Base-by-base conservation (phyloP, 108 stramenopile genomes). In the Thalassiosira profunda region DNA sequence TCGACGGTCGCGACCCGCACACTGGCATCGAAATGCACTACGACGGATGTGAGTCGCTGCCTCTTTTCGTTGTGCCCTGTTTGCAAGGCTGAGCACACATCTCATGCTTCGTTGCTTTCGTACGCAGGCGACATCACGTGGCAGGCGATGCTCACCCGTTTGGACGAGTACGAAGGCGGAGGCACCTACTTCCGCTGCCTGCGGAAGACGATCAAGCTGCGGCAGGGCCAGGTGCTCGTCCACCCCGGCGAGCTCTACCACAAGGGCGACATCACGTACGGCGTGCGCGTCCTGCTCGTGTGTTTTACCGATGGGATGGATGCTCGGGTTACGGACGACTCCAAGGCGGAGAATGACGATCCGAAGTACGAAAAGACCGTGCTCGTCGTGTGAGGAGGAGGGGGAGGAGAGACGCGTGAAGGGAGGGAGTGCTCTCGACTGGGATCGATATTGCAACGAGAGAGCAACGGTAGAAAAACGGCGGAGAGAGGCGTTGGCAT, bases 21-120 rank as follows among this genome's bases (percentile, higher is more conserved):
- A 72, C 73, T 12, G 84, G 84, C 0, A 76, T 84, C 24, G 80
- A 84, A 38, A 84, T 84, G 84, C 84, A 84, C 40, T 84, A 81
- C 72, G 84, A 84, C 54, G 84, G 84, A 12, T 80, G 73, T 48
- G 54, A 34, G 52, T 37, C 41, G 47, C 17, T 1, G 33, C 31
- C n/a, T n/a, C n/a, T n/a, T n/a, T n/a, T n/a, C n/a, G n/a, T n/a
- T n/a, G n/a, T n/a, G n/a, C n/a, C n/a, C n/a, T n/a, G n/a, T n/a
- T n/a, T n/a, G n/a, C n/a, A n/a, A n/a, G n/a, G 5, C 23, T 52
- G 51, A 4, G n/a, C 2, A 23, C 51, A 4, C 3, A 28, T 6
- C 29, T 23, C 25, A 8, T 48, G 47, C 51, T 23, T 52, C 3
- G n/a, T 9, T 57, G 44, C 31, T 43, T 49, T 38, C 42, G 42